A percentile compares a stretch with the other conserved stretches of the same genome.
Conservation (phyloP, 2,329 filamentous ascomycete genomes). For the Lasiodiplodia sp. region DNA sequence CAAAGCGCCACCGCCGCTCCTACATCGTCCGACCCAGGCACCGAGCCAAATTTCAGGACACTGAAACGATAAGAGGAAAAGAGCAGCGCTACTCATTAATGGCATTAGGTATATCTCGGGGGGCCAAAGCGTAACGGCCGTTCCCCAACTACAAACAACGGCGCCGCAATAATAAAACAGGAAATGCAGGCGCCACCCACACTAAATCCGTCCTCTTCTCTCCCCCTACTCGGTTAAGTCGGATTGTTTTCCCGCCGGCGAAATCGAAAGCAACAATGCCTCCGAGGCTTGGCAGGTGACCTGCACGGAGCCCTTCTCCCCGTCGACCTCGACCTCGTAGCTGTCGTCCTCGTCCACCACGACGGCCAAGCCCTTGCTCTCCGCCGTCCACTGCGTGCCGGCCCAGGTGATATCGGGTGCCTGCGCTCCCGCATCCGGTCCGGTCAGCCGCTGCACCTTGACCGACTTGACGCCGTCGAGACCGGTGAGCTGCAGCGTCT, state of each 20-base stretch:
- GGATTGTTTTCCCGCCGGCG: not conserved
- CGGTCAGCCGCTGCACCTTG: constrained; percentile 6
- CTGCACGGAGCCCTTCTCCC: not conserved
- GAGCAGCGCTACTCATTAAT: too few species aligned
- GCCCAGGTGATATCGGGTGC: constrained; percentile 17
- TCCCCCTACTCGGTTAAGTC: not conserved
- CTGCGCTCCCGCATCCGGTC: constrained; percentile 1
- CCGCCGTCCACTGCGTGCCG: constrained; percentile 18
- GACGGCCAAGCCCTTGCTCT: constrained; percentile 22
- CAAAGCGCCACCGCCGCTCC: not conserved
- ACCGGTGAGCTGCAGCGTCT: not conserved
- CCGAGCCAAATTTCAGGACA: too few species aligned
- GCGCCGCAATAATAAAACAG: too few species aligned
- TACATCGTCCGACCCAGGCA: not conserved
- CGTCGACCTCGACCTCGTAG: not conserved
- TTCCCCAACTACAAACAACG: too few species aligned
- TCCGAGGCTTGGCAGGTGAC: constrained; percentile 20
- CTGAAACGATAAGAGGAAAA: too few species aligned
- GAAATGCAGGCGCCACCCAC: too few species aligned
- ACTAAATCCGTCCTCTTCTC: too few species aligned
- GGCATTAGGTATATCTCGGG: too few species aligned
- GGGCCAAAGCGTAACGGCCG: too few species aligned
- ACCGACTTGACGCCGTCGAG: not conserved
- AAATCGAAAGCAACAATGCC: constrained; percentile 15
- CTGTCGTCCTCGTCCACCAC: not conserved